A percentile compares a stretch with the other conserved stretches of the same genome.
Conservation (phyloP, 2,329 filamentous ascomycete genomes). For the Aspergillus vadensis region DNA sequence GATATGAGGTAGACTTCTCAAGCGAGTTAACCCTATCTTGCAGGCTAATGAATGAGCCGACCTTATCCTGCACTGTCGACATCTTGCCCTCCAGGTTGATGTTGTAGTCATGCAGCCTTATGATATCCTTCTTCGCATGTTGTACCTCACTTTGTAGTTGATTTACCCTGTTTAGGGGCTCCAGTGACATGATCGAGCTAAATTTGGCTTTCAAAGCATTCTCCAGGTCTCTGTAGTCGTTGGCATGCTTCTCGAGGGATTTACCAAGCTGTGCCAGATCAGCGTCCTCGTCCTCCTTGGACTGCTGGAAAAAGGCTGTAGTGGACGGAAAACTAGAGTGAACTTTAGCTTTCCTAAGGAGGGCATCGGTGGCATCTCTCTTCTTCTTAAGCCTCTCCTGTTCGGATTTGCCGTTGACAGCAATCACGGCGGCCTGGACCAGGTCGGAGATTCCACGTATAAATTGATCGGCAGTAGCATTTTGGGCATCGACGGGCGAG, state of each 20-base stretch:
- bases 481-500: background rate
- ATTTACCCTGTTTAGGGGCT: constrained; percentile 13
- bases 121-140: background rate
- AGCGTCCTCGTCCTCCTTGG: constrained; percentile 21
- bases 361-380: constrained; percentile 38
- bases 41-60: background rate
- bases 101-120: background rate
- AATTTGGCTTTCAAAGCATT: constrained; percentile 17
- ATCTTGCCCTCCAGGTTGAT: constrained; percentile 6
- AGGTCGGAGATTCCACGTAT: constrained; percentile 26
- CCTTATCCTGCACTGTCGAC: constrained; percentile 4
- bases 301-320: constrained; percentile 23
- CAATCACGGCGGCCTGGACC: constrained; percentile 26
- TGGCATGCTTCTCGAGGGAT: constrained; percentile 20
- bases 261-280: constrained; percentile 26
- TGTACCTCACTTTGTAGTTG: constrained; percentile 23
- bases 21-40: constrained; percentile 3
- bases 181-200: constrained; percentile 2
- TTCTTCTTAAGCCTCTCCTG: constrained; percentile 31
- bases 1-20: background rate
- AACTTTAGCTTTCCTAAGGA: constrained; percentile 33
- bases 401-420: constrained; percentile 27
- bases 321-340: constrained; percentile 28
- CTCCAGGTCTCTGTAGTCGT: constrained; percentile 20
- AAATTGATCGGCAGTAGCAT: constrained; percentile 44